Evolutionary conservation across 495 filamentous ascomycete species (phyloP).

Genomic region (Penicillium macrosclerotiorum): DNA sequence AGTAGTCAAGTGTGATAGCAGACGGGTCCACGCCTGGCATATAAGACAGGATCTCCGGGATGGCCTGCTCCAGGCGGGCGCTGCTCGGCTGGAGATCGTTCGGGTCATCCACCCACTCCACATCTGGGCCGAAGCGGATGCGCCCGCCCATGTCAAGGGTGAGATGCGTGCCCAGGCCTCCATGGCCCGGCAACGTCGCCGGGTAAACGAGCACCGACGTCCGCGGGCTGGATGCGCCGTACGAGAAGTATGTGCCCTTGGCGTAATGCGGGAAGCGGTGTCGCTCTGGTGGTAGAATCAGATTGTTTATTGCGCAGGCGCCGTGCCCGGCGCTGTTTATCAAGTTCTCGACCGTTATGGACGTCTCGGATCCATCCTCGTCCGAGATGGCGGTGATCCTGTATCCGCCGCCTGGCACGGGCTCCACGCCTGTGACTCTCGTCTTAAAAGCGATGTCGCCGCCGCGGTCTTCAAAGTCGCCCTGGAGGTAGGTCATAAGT

Average conservation of each 20-base stretch:
- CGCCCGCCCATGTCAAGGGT: slow-evolving; percentile 86
- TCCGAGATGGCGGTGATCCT: slow-evolving; percentile 49
- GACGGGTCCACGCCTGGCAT: slow-evolving; percentile 66
- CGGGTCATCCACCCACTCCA: slow-evolving; percentile 81
- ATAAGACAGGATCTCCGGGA: slow-evolving; percentile 74
- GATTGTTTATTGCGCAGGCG: slow-evolving; percentile 76
- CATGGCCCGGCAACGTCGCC: slow-evolving; percentile 72
- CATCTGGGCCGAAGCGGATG: slow-evolving; percentile 90
- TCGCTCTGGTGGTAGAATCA: slow-evolving; percentile 63
- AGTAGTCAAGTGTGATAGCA: slow-evolving; percentile 79
- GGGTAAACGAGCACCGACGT: slow-evolving; percentile 84
- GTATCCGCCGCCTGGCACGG: slow-evolving; percentile 55
- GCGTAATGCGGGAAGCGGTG: slow-evolving; percentile 71
- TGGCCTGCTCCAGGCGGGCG: slow-evolving; percentile 61
- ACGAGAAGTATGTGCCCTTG: slow-evolving; percentile 95
- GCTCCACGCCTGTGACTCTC: slow-evolving; percentile 56
- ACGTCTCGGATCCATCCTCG: slow-evolving; percentile 39
- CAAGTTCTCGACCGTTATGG: slow-evolving; percentile 69
- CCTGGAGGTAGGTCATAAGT: slow-evolving; percentile 77
- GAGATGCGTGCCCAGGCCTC: slow-evolving; percentile 87
- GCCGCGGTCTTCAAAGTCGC: slow-evolving; percentile 71
- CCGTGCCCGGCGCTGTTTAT: slow-evolving; percentile 84
- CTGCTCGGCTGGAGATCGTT: slow-evolving; percentile 52
- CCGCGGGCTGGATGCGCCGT: slow-evolving; percentile 60
- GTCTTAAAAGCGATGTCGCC: slow-evolving; percentile 69